Evolutionary conservation across 148 eudicot genomes (phyloP).

Genomic region (Rhododendron henanense): DNA sequence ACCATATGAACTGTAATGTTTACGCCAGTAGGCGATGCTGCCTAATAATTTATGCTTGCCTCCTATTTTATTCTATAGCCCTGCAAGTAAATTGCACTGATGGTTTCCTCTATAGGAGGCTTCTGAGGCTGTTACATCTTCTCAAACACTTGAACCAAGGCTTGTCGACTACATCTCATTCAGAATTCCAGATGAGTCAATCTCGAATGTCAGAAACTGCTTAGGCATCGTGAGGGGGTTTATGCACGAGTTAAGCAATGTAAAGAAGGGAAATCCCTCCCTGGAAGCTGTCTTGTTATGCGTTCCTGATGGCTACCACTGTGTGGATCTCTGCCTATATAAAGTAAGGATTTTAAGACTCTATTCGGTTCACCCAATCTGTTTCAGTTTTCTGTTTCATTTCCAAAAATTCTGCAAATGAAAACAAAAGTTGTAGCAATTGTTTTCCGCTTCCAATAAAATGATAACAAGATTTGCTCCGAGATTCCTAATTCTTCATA

Average conservation of each 20-base stretch:
- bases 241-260: conserved; percentile 32
- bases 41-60: not conserved
- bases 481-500: not conserved
- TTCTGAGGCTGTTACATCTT: conserved; percentile 30
- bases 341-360: conserved; percentile 44
- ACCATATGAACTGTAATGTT: not conserved
- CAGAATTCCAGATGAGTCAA: conserved; percentile 69
- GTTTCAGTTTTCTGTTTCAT: not conserved
- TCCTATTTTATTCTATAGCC: not conserved
- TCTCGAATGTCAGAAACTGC: conserved; percentile 52
- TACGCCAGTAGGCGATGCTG: not conserved
- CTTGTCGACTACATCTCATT: conserved; percentile 63
- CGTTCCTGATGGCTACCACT: conserved; percentile 67
- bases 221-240: conserved; percentile 61
- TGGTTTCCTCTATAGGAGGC: conserved; percentile 39
- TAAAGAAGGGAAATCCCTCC: conserved; percentile 30
- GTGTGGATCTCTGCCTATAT: conserved; percentile 87
- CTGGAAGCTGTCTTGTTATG: conserved; percentile 65
- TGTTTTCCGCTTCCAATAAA: not conserved
- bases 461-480: not conserved
- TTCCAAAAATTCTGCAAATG: not conserved
- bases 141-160: conserved; percentile 31
- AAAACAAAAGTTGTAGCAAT: not conserved
- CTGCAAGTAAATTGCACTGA: not conserved
- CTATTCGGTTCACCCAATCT: not conserved